A percentile compares a stretch with the other conserved stretches of the same genome.
phyloP scores from a whole-genome alignment of 2,329 filamentous ascomycete species.

The Grosmannia serpens region DNA sequence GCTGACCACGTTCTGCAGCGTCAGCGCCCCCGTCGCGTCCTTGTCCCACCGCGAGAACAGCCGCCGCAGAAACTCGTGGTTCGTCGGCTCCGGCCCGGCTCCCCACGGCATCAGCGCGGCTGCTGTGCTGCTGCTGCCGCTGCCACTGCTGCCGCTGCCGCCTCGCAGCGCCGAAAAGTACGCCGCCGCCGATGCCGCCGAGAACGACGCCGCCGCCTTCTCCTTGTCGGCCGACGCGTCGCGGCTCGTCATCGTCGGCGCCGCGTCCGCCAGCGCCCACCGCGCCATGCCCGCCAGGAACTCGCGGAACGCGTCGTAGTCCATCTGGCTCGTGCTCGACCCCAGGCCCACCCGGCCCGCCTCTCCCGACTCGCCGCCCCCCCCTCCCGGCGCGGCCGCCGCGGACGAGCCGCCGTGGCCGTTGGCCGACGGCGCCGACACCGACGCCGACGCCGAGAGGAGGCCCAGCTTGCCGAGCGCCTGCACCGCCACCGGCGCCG shows the following conservation, averaged over 20 bases:
- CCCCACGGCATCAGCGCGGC: slow-evolving; percentile 37
- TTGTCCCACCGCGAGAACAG: slow-evolving; percentile 84
- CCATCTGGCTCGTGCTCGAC: slow-evolving; percentile 85
- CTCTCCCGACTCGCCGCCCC: slow-evolving; percentile 46
- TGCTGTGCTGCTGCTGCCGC: slow-evolving; percentile 16
- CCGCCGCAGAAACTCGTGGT: slow-evolving; percentile 88
- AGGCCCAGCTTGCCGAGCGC: not conserved
- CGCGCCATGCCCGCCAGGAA: slow-evolving; percentile 81
- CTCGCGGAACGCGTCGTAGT: slow-evolving; percentile 91
- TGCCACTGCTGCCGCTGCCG: not conserved
- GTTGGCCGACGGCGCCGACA: not conserved
- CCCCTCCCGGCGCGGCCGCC: slow-evolving; percentile 14
- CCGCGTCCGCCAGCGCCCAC: slow-evolving; percentile 88
- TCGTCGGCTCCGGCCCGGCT: slow-evolving; percentile 56
- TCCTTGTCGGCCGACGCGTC: slow-evolving; percentile 37
- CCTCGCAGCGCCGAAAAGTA: slow-evolving; percentile 50
- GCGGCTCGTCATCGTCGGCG: slow-evolving; percentile 44
- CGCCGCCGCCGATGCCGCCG: slow-evolving; percentile 24
- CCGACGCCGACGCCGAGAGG: not conserved
- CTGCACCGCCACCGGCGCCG: too few species aligned
- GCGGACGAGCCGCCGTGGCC: slow-evolving; percentile 2
- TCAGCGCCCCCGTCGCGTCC: slow-evolving; percentile 64
- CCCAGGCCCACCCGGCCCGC: slow-evolving; percentile 81
- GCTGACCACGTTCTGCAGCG: slow-evolving; percentile 81
- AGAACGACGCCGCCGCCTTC: slow-evolving; percentile 41